These are phyloP conservation scores for Tarenaya hassleriana DNA, from an alignment of 345 rosid species.

Conservation along the genomic window DNA sequence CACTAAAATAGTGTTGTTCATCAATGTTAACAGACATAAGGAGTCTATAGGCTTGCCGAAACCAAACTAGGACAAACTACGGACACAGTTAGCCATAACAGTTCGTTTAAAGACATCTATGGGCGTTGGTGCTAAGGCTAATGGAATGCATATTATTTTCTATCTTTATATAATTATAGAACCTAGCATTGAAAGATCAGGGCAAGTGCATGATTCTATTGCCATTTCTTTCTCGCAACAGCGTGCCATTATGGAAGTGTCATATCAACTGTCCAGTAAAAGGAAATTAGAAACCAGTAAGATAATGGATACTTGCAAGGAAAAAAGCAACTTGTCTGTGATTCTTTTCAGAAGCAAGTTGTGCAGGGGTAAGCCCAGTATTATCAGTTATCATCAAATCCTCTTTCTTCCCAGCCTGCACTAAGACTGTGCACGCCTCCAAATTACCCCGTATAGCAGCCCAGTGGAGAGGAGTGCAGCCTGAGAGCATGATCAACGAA, in stretches of 20 bases:
- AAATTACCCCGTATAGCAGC: slow-evolving; percentile 97
- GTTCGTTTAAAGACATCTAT: slow-evolving; percentile 1
- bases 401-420: slow-evolving; percentile 97
- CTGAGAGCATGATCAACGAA: slow-evolving; percentile 34
- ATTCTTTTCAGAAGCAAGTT: slow-evolving; percentile 93
- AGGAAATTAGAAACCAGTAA: slow-evolving; percentile 18
- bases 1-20: neutral
- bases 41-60: too few species aligned
- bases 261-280: slow-evolving; percentile 17
- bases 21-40: neutral
- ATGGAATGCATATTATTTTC: too few species aligned
- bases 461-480: slow-evolving; percentile 98
- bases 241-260: slow-evolving; percentile 13
- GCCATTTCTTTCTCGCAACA: too few species aligned
- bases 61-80: slow-evolving; percentile 1
- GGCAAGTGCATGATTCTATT: too few species aligned
- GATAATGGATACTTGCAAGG: slow-evolving; percentile 83
- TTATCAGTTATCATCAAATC: slow-evolving; percentile 85
- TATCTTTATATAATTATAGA: too few species aligned
- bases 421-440: slow-evolving; percentile 97
- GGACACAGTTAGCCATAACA: slow-evolving; percentile 4
- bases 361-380: slow-evolving; percentile 94
- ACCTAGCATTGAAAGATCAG: too few species aligned
- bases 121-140: neutral
- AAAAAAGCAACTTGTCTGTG: slow-evolving; percentile 99